Conservation (phyloP, 2,329 filamentous ascomycete genomes). For the Sporothrix euskadiensis region DNA sequence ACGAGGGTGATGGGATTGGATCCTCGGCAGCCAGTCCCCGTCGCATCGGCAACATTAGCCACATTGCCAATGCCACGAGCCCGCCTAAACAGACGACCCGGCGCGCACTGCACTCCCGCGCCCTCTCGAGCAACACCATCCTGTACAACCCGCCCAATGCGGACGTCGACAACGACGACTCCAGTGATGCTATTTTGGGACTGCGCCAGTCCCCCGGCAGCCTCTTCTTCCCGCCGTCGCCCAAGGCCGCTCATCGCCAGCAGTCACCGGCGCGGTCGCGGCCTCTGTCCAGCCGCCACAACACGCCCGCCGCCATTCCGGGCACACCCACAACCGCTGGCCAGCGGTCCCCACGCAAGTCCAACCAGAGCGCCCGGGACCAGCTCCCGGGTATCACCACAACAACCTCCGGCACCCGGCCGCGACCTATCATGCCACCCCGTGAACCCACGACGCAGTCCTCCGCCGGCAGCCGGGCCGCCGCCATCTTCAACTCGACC, state of each 20-base stretch:
- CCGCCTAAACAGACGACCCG: constrained; percentile 25
- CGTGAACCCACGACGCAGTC: constrained; percentile 57
- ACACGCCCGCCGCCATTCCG: constrained; percentile 44
- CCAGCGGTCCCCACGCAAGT: constrained; percentile 52
- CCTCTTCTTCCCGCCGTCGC: constrained; percentile 47
- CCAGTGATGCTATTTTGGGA: not conserved
- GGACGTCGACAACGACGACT: constrained; percentile 15
- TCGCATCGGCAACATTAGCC: constrained; percentile 15
- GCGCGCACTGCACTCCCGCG: constrained; percentile 63
- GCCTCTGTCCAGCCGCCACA: constrained; percentile 44
- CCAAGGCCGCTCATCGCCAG: constrained; percentile 38
- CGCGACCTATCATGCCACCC: constrained; percentile 58
- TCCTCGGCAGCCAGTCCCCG: not conserved
- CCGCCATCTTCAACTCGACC: constrained; percentile 44
- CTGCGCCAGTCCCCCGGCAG: constrained; percentile 14
- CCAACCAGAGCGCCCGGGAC: constrained; percentile 39
- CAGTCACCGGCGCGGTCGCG: constrained; percentile 37
- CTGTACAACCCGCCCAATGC: constrained; percentile 68
- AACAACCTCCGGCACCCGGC: constrained; percentile 42
- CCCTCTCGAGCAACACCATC: constrained; percentile 78
- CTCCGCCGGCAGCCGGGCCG: constrained; percentile 54
- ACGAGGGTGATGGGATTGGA: not conserved
- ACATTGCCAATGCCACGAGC: constrained; percentile 14
- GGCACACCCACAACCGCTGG: constrained; percentile 34
- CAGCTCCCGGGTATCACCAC: constrained; percentile 32